phyloP scores from a whole-genome alignment of 768 basidiomycete genomes.

The Mrakia frigida region DNA sequence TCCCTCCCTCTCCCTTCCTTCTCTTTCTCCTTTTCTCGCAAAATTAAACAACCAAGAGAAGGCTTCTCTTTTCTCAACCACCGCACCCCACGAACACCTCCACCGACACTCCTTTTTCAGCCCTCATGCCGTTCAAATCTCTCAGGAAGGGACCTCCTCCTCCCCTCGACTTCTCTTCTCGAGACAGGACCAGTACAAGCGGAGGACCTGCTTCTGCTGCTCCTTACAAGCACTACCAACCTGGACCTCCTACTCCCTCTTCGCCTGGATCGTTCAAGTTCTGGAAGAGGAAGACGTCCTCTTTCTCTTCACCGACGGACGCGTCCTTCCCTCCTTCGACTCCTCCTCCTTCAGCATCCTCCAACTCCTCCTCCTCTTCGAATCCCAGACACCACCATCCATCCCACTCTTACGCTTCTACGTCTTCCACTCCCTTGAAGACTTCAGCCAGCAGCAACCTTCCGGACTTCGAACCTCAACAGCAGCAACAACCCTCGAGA shows the following conservation, averaged over 20 bases:
- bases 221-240: neutral
- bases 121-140: conserved; percentile 19
- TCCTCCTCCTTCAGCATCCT: neutral
- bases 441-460: neutral
- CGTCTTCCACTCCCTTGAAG: neutral
- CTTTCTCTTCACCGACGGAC: neutral
- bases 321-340: neutral
- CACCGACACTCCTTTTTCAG: neutral
- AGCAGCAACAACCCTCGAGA: neutral
- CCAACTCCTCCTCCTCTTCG: neutral
- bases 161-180: conserved; percentile 9
- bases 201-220: conserved; percentile 2
- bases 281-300: conserved; percentile 17
- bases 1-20: too few relatives aligned
- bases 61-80: neutral
- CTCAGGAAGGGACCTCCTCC: conserved; percentile 1
- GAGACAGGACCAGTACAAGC: neutral
- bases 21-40: neutral
- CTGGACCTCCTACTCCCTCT: neutral
- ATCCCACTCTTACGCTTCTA: conserved; percentile 1
- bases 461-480: neutral
- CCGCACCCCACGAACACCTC: neutral
- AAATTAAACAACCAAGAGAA: neutral
- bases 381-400: neutral
- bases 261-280: conserved; percentile 17